These are phyloP conservation scores for Tephrocybe sp. DNA, from an alignment of 768 basidiomycete species.

Conservation along the genomic window DNA sequence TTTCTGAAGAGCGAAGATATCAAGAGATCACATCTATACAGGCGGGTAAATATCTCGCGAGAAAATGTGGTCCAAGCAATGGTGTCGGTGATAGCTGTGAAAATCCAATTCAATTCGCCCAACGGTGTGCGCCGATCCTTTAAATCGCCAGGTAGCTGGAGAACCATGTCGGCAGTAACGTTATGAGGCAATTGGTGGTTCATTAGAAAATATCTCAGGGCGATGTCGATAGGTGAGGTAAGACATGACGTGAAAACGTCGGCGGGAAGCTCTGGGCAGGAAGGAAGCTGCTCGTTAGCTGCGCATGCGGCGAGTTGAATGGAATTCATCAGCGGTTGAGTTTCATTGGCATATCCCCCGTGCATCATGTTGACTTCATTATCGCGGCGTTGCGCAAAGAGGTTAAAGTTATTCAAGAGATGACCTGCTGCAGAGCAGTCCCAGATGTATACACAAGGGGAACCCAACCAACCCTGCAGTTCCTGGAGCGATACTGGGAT, in stretches of 20 bases:
- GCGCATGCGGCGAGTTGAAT: constrained; percentile 95
- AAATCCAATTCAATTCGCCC: constrained; percentile 99
- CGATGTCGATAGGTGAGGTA: constrained; percentile 97
- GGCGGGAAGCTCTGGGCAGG: constrained; percentile 94
- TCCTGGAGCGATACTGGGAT: constrained; percentile 96
- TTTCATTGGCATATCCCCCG: constrained; percentile 59
- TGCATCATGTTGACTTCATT: constrained; percentile 59
- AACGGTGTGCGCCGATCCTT: constrained; percentile 95
- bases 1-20: constrained; percentile 97
- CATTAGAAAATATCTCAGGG: constrained; percentile 91
- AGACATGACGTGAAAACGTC: constrained; percentile 98
- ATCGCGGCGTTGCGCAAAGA: constrained; percentile 73
- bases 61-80: constrained; percentile 99
- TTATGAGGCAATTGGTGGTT: constrained; percentile 83
- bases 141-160: constrained; percentile 94
- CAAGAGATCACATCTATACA: constrained; percentile 93
- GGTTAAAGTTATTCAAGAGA: constrained; percentile 86
- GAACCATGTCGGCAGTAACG: constrained; percentile 85
- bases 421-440: constrained; percentile 98
- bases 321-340: constrained; percentile 78
- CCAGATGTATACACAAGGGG: constrained; percentile 98
- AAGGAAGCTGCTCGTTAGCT: constrained; percentile 88
- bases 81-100: constrained; percentile 98
- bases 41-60: constrained; percentile 86
- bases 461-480: constrained; percentile 90